Base-by-base conservation (phyloP, 2,329 filamentous ascomycete species). In the Paecilomyces sp. region DNA sequence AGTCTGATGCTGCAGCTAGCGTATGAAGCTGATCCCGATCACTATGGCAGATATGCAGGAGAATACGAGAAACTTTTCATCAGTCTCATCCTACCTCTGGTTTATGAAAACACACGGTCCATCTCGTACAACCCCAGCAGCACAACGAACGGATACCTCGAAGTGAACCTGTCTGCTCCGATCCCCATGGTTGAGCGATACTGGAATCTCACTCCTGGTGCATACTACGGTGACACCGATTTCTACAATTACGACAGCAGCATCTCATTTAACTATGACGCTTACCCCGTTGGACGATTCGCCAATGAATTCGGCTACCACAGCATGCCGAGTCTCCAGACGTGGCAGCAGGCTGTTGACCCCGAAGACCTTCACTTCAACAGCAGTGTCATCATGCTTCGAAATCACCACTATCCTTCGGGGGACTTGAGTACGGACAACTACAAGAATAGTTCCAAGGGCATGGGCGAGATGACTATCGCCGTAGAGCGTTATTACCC, bases 281-380 rank as follows among this genome's bases (percentile, higher is more conserved):
- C 71, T 0, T 86, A 86, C 62, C 84, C 84, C 0, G 73, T 85
- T 0, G 84, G 83, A 1, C 77, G 85, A 8, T 87, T 87, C 64
- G 81, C 82, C 2, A 85, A 86, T 62, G 85, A 88, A 68, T 88
- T 87, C 61, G 85, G 85, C 25, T 87, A 81, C 67, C 83, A 85
- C 65, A 83, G 80, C 58, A 85, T 87, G 84, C 85, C 85, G 0
- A 83, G 80, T 57, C 66, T 87, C 0, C 80, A 85, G 60, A 81
- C 78, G 2, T 87, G 84, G 84, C 75, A 77, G 51, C 79, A 83
- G 65, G 83, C 80, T 2, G 68, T 87, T 0, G 71, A 77, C 1
- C 73, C 77, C 1, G 68, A 76, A 4, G 81, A 86, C 47, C 74
- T 87, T 0, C 66, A 77, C 60, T 85, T 87, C 76, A 85, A 87